A percentile compares a stretch with the other conserved stretches of the same genome.
Evolutionary conservation across 1,284 basidiomycete species (phyloP).

Genomic region (Ustilago trichophora): DNA sequence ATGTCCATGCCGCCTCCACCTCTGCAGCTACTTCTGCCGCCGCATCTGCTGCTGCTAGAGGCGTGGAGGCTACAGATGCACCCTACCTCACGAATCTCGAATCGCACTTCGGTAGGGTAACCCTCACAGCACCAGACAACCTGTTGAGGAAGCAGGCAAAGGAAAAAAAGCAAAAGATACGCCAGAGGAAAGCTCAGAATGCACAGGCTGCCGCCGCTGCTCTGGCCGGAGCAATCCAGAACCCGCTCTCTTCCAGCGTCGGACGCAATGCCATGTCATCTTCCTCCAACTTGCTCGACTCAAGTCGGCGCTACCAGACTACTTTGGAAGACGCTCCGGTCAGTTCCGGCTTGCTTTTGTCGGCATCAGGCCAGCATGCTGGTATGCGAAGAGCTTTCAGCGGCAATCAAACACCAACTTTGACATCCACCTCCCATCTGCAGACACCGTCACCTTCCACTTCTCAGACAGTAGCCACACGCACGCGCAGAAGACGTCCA

Average conservation of each 20-base stretch:
- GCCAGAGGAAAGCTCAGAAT: constrained; percentile 46
- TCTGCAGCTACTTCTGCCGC: constrained; percentile 3
- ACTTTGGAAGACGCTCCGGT: constrained; percentile 22
- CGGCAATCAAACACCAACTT: constrained; percentile 30
- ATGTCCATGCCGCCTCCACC: constrained; percentile 24
- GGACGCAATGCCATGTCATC: constrained; percentile 6
- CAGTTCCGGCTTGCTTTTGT: constrained; percentile 10
- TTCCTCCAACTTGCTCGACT: constrained; percentile 22
- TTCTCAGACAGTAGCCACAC: constrained; percentile 7
- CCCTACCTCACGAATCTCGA: constrained; percentile 59
- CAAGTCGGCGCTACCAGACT: constrained; percentile 30
- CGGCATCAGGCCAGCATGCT: constrained; percentile 10
- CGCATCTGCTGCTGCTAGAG: background rate
- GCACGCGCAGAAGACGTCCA: constrained; percentile 15
- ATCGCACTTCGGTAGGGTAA: constrained; percentile 56
- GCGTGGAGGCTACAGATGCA: constrained; percentile 41
- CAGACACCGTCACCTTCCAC: constrained; percentile 8
- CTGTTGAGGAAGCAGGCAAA: constrained; percentile 56
- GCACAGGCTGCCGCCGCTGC: constrained; percentile 43
- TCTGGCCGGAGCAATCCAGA: constrained; percentile 22
- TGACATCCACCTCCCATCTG: constrained; percentile 15
- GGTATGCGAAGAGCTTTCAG: constrained; percentile 38
- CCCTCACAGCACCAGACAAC: constrained; percentile 64
- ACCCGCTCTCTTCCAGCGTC: background rate
- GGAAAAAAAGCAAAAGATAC: constrained; percentile 50